These are phyloP conservation scores for Xylaria hypoxylon DNA, from an alignment of 2,329 filamentous ascomycete species.

Conservation along the genomic window DNA sequence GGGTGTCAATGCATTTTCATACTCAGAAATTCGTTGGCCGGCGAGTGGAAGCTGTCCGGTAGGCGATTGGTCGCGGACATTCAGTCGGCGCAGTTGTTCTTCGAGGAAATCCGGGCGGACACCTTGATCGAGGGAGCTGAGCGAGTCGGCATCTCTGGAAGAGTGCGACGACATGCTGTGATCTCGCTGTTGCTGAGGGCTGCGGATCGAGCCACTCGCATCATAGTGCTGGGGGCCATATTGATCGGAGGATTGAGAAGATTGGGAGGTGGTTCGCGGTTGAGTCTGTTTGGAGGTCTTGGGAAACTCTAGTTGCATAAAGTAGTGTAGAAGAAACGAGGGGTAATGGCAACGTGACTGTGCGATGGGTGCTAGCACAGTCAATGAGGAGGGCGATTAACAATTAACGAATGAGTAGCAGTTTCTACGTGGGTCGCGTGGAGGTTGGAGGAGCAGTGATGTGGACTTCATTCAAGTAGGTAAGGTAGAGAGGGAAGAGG, in stretches of 20 bases:
- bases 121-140: conserved; percentile 45
- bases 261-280: conserved; percentile 50
- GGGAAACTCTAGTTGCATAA: conserved; percentile 72
- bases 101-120: conserved; percentile 60
- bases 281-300: conserved; percentile 50
- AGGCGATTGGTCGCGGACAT: conserved; percentile 48
- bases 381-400: conserved; percentile 46
- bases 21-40: conserved; percentile 68
- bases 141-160: conserved; percentile 46
- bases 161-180: conserved; percentile 55
- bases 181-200: conserved; percentile 50
- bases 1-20: conserved; percentile 69
- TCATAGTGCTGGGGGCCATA: conserved; percentile 68
- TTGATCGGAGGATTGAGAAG: conserved; percentile 58
- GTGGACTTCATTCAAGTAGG: conserved; percentile 23
- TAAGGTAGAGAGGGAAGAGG: background rate
- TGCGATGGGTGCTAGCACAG: conserved; percentile 66
- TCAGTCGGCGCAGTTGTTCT: conserved; percentile 66
- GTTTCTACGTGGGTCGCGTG: conserved; percentile 29
- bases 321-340: conserved; percentile 59
- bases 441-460: conserved; percentile 16
- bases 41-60: conserved; percentile 51
- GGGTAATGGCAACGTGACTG: conserved; percentile 57
- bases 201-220: conserved; percentile 54
- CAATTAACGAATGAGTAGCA: background rate